phyloP scores from a whole-genome alignment of 495 filamentous ascomycete genomes.

The Rusavskia elegans region DNA sequence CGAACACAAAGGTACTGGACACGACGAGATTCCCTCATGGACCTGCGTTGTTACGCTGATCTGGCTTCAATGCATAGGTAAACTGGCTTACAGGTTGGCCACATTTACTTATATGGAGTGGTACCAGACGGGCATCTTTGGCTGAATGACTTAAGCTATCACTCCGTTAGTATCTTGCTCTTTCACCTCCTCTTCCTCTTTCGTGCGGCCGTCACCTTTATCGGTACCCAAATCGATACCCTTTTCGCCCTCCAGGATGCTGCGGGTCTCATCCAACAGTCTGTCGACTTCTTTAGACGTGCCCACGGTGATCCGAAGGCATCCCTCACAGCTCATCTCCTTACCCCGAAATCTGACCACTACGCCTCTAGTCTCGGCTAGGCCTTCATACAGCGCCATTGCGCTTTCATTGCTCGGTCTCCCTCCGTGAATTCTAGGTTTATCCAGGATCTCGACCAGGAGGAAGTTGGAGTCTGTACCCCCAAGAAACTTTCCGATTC shows the following conservation, averaged over 20 bases:
- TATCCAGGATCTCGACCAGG: slow-evolving; percentile 70
- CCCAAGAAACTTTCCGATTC: slow-evolving; percentile 68
- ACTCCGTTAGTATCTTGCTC: slow-evolving; percentile 18
- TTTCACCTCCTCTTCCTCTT: slow-evolving; percentile 12
- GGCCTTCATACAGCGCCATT: slow-evolving; percentile 57
- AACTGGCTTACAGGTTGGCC: too few species aligned
- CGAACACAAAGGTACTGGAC: too few species aligned
- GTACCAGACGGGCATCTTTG: too few species aligned
- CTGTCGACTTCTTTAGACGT: slow-evolving; percentile 71
- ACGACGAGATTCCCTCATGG: too few species aligned
- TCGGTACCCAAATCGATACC: slow-evolving; percentile 1
- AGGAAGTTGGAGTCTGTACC: slow-evolving; percentile 77
- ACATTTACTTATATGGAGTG: too few species aligned
- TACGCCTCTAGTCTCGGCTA: slow-evolving; percentile 79
- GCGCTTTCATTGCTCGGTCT: slow-evolving; percentile 65
- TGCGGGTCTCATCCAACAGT: slow-evolving; percentile 52
- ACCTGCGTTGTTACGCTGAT: too few species aligned
- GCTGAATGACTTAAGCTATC: background rate
- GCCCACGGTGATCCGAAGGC: slow-evolving; percentile 81
- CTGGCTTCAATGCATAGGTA: too few species aligned
- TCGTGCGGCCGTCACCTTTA: slow-evolving; percentile 10
- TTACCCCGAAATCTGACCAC: slow-evolving; percentile 89
- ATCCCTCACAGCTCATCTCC: slow-evolving; percentile 77
- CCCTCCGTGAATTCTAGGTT: slow-evolving; percentile 35
- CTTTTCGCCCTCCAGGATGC: slow-evolving; percentile 37